These are phyloP conservation scores for Gnomoniopsis smithogilvyi DNA, from an alignment of 2,329 filamentous ascomycete genomes.

Conservation along the genomic window DNA sequence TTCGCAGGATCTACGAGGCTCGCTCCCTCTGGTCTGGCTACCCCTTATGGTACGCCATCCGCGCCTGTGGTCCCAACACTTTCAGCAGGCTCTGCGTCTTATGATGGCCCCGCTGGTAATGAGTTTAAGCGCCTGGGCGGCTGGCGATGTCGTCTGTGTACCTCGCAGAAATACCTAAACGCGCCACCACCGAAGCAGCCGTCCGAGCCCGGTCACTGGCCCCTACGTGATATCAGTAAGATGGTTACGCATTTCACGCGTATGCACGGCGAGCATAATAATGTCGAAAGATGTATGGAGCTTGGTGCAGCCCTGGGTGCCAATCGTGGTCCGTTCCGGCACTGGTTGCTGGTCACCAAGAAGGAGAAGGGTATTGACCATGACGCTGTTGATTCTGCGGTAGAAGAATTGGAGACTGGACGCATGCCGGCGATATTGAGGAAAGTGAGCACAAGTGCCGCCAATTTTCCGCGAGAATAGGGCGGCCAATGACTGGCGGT, in stretches of 20 bases:
- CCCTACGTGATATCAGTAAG: slow-evolving; percentile 43
- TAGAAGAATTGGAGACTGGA: slow-evolving; percentile 33
- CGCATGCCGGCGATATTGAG: slow-evolving; percentile 34
- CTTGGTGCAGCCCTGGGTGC: slow-evolving; percentile 38
- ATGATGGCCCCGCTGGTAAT: slow-evolving; percentile 23
- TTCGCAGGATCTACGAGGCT: not conserved
- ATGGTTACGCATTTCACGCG: slow-evolving; percentile 45
- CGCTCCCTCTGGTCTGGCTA: not conserved
- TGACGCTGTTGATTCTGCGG: slow-evolving; percentile 33
- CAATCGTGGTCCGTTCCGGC: slow-evolving; percentile 45
- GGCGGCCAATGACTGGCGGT: not conserved
- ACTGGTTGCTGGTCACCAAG: slow-evolving; percentile 43
- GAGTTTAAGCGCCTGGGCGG: slow-evolving; percentile 38
- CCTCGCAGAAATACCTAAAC: slow-evolving; percentile 38
- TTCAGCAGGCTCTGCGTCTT: slow-evolving; percentile 1
- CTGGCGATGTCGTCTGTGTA: slow-evolving; percentile 45
- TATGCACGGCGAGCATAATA: slow-evolving; percentile 42
- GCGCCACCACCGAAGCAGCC: slow-evolving; percentile 38
- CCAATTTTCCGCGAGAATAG: not conserved
- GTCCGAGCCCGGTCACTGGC: slow-evolving; percentile 43
- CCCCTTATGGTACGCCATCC: not conserved
- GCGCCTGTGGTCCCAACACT: not conserved
- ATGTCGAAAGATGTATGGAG: slow-evolving; percentile 39
- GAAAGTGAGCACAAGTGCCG: slow-evolving; percentile 25
- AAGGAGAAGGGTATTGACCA: slow-evolving; percentile 32